Conservation (phyloP, 169 alveolate genomes). For the Plasmodium sp. region DNA sequence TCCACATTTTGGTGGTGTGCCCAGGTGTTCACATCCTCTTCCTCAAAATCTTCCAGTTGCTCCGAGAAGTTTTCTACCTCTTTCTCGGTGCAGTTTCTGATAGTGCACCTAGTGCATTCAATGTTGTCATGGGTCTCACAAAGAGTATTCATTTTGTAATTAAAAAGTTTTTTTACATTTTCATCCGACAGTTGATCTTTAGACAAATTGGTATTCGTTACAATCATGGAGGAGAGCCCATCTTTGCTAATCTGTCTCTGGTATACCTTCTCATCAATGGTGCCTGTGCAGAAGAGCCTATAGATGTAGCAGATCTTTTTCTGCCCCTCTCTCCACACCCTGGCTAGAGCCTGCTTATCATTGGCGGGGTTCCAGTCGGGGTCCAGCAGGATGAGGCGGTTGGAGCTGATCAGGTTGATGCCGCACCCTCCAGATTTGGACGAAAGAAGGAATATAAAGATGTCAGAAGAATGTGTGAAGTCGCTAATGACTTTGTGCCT, state of each 20-base stretch:
- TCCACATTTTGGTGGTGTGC: slow-evolving; percentile 83
- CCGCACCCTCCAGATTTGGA: slow-evolving; percentile 99
- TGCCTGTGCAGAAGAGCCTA: slow-evolving; percentile 97
- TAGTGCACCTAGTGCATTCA: slow-evolving; percentile 83
- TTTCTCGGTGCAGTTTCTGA: slow-evolving; percentile 5
- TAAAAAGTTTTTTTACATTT: slow-evolving; percentile 84
- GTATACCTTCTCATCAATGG: slow-evolving; percentile 98
- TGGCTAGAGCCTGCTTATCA: slow-evolving; percentile 97
- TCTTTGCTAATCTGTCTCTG: slow-evolving; percentile 87
- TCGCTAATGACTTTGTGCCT: slow-evolving; percentile 90
- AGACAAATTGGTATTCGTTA: slow-evolving; percentile 79
- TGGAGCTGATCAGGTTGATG: slow-evolving; percentile 97
- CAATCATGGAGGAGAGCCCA: slow-evolving; percentile 90
- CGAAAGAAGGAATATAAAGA: slow-evolving; percentile 93
- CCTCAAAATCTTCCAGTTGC: slow-evolving; percentile 72
- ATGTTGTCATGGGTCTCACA: slow-evolving; percentile 89
- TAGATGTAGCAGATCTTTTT: slow-evolving; percentile 95
- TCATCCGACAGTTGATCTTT: slow-evolving; percentile 86
- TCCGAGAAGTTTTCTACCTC: slow-evolving; percentile 51
- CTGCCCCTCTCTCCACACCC: slow-evolving; percentile 99
- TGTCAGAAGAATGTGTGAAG: slow-evolving; percentile 83
- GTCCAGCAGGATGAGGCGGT: slow-evolving; percentile 96
- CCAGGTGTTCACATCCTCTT: slow-evolving; percentile 83
- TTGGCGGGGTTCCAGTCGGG: slow-evolving; percentile 99
- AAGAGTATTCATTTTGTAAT: slow-evolving; percentile 79